Conservation (phyloP, 805 yeast genomes). For the Torulaspora indica region DNA sequence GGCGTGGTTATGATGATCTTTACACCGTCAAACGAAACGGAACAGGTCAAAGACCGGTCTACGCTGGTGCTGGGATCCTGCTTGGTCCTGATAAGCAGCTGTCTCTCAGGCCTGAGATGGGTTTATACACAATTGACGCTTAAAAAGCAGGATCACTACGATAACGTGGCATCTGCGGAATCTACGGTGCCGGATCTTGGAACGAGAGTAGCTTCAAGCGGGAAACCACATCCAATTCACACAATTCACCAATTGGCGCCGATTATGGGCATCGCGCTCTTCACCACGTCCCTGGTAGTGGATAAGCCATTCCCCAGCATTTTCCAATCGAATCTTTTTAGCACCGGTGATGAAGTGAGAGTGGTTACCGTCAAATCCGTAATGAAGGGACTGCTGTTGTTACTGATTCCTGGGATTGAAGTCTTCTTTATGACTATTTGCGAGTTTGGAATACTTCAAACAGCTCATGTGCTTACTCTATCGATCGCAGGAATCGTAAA, state of each 20-base stretch:
- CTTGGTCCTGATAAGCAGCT: conserved; percentile 70
- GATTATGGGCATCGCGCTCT: conserved; percentile 62
- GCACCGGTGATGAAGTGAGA: conserved; percentile 8
- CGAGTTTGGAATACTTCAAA: conserved; percentile 77
- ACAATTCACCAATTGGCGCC: conserved; percentile 86
- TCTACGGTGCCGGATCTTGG: conserved; percentile 3
- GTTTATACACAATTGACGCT: conserved; percentile 83
- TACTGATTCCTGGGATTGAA: conserved; percentile 75
- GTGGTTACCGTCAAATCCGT: conserved; percentile 34
- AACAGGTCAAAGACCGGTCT: conserved; percentile 21
- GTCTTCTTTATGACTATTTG: conserved; percentile 88
- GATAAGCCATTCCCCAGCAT: conserved; percentile 52
- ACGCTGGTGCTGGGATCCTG: conserved; percentile 52
- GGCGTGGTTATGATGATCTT: conserved; percentile 89
- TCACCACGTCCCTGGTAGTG: conserved; percentile 56
- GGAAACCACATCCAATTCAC: conserved; percentile 63
- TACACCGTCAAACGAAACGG: conserved; percentile 34
- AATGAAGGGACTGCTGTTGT: conserved; percentile 48
- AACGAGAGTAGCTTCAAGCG: not conserved
- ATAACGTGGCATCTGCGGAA: not conserved
- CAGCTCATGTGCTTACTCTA: conserved; percentile 78
- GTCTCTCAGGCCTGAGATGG: conserved; percentile 91
- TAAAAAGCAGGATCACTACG: conserved; percentile 49
- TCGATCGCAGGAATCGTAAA: conserved; percentile 91
- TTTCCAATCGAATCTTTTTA: conserved; percentile 25